These are phyloP conservation scores for Catharanthus roseus DNA, from an alignment of 257 asterid genomes.

Conservation along the genomic window DNA sequence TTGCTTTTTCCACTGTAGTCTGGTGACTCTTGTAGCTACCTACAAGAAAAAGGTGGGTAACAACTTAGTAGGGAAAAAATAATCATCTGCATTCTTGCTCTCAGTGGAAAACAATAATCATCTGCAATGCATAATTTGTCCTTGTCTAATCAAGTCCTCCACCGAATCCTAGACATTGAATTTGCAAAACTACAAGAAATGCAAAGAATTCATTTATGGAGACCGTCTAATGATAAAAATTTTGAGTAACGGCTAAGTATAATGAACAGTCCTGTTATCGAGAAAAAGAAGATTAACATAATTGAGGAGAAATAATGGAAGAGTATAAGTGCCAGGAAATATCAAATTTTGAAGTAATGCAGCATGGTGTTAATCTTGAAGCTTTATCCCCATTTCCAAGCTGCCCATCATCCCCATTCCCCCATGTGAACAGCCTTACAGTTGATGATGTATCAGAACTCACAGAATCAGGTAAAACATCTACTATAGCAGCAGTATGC, in stretches of 20 bases:
- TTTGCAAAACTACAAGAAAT: no score
- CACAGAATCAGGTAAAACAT: slow-evolving; percentile 26
- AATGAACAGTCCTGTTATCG: no score
- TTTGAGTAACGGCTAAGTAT: no score
- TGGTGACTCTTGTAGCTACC: no score
- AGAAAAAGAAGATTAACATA: slow-evolving; percentile 18
- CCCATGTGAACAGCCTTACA: slow-evolving; percentile 76
- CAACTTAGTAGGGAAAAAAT: no score
- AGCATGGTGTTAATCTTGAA: slow-evolving; percentile 37
- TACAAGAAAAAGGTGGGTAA: no score
- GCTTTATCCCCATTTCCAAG: slow-evolving; percentile 62
- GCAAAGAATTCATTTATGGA: not conserved
- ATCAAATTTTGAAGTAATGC: slow-evolving; percentile 22
- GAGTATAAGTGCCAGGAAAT: no score
- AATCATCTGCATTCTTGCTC: no score
- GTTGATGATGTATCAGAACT: slow-evolving; percentile 22
- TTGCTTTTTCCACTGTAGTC: no score
- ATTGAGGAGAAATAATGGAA: slow-evolving; percentile 32
- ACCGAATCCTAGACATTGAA: not conserved
- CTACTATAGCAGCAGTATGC: slow-evolving; percentile 78
- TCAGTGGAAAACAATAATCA: no score
- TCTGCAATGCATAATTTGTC: not conserved
- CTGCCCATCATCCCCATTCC: slow-evolving; percentile 70
- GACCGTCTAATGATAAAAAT: not conserved
- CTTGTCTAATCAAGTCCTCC: not conserved